Conservation (phyloP, 768 basidiomycete genomes). For the Pholiota molesta region DNA sequence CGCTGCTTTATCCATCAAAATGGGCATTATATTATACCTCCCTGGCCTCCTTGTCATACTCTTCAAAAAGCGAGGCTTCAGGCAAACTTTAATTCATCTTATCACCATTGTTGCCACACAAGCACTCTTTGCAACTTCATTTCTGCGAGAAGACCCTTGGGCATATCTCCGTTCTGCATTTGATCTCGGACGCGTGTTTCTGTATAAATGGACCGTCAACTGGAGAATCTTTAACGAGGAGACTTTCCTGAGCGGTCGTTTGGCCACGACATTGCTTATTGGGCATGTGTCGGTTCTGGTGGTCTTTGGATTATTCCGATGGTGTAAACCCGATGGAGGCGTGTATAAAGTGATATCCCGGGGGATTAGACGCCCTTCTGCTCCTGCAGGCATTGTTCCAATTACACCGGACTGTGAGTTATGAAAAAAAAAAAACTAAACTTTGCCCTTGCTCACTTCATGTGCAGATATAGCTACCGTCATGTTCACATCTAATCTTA, state of each 20-base stretch:
- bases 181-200: slow-evolving; percentile 84
- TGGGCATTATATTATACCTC: slow-evolving; percentile 90
- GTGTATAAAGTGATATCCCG: slow-evolving; percentile 53
- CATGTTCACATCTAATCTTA: slow-evolving; percentile 88
- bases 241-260: slow-evolving; percentile 67
- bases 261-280: slow-evolving; percentile 64
- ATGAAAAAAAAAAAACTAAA: not conserved
- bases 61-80: slow-evolving; percentile 71
- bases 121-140: slow-evolving; percentile 66
- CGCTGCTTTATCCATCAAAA: slow-evolving; percentile 88
- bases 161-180: slow-evolving; percentile 81
- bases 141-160: slow-evolving; percentile 59
- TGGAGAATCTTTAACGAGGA: slow-evolving; percentile 88
- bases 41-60: slow-evolving; percentile 86
- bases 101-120: slow-evolving; percentile 54
- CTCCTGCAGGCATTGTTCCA: slow-evolving; percentile 46
- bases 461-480: slow-evolving; percentile 72
- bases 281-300: slow-evolving; percentile 65
- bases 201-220: slow-evolving; percentile 98
- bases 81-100: slow-evolving; percentile 53
- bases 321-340: slow-evolving; percentile 81
- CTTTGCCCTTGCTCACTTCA: slow-evolving; percentile 3
- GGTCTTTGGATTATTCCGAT: slow-evolving; percentile 70
- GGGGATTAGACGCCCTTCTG: slow-evolving; percentile 53
- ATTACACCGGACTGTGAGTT: slow-evolving; percentile 69